Percentiles rank a stretch among this genome's conserved stretches.
Conservation (phyloP, 2,329 filamentous ascomycete genomes). For the Botrytis aclada region DNA sequence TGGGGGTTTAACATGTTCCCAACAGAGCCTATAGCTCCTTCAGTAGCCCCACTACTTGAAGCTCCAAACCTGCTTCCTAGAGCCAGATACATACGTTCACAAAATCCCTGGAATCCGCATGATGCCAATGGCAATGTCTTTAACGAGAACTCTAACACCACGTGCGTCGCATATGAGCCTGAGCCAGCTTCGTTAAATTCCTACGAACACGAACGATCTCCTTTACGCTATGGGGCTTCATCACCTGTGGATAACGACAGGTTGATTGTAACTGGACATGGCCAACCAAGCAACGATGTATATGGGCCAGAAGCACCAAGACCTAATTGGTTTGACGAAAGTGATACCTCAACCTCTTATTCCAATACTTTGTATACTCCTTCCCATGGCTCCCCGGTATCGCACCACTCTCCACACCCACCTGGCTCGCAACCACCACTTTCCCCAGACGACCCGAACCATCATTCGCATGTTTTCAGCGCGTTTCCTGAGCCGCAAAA, state of each 20-base stretch:
- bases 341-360: slow-evolving; percentile 22
- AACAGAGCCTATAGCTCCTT: not conserved
- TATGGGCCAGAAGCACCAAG: slow-evolving; percentile 32
- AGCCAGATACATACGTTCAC: slow-evolving; percentile 12
- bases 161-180: slow-evolving; percentile 51
- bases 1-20: slow-evolving; percentile 5
- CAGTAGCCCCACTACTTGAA: slow-evolving; percentile 1
- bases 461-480: slow-evolving; percentile 33
- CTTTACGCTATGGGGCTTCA: slow-evolving; percentile 55
- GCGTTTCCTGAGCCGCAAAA: slow-evolving; percentile 28
- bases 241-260: not conserved
- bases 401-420: slow-evolving; percentile 22
- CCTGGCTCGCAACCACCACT: slow-evolving; percentile 26
- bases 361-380: slow-evolving; percentile 23
- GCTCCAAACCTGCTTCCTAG: slow-evolving; percentile 16
- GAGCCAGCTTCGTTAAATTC: slow-evolving; percentile 59
- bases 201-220: slow-evolving; percentile 64
- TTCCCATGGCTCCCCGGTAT: slow-evolving; percentile 22
- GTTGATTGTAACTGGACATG: not conserved
- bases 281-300: slow-evolving; percentile 10
- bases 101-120: slow-evolving; percentile 31
- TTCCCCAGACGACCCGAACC: slow-evolving; percentile 19
- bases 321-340: slow-evolving; percentile 27
- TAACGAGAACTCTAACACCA: slow-evolving; percentile 21
- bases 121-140: slow-evolving; percentile 24